Base-by-base conservation (phyloP, 306 rosid genomes). In the Lupinus albus region DNA sequence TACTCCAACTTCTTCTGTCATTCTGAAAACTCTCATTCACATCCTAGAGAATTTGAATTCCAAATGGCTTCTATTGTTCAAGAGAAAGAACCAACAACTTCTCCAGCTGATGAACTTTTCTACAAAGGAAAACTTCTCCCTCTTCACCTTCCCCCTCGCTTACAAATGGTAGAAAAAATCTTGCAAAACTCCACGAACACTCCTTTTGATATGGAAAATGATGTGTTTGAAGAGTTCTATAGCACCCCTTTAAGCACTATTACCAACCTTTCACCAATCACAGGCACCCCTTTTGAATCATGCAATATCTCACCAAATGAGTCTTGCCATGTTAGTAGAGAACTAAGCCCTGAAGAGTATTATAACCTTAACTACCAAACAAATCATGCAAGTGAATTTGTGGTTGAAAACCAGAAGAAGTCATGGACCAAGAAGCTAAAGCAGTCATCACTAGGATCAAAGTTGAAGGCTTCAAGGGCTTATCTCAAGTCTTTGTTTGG, bases 51-150 rank as follows among this genome's bases (percentile, higher is more conserved):
- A 77, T 94, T 94, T 62, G 99, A 94, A 88, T 94, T 94, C 73
- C 97, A 94, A 81, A 94, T 88, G 99, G 85, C 95, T 10, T 82
- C 88, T 44, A 77, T 61, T 13, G 65, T 80, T 67, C 80, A 79
- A 68, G 92, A 86, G 9, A 77, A 79, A 79, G 90, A 86, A 11
- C 44, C 82, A 7, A 78, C 92, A 39, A 82, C 97, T 78, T 94
- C 97, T 11, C 99, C 99, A 41, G 97, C 99, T 47, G 99, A 94
- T n/a, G 99, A 94, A 83, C 99, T 94, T 63, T 94, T 94, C 84
- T 94, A 94, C 86, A 94, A 90, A 68, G 99, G 97, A 56, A 94
- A 94, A 72, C 94, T 94, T 33, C 97, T 94, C 51, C 99, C 99
- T 13, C 99, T 94, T 75, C 99, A 94, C 73, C 96, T 86, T n/a